Conservation (phyloP, 108 stramenopile genomes). For the Nitzschia sp. region DNA sequence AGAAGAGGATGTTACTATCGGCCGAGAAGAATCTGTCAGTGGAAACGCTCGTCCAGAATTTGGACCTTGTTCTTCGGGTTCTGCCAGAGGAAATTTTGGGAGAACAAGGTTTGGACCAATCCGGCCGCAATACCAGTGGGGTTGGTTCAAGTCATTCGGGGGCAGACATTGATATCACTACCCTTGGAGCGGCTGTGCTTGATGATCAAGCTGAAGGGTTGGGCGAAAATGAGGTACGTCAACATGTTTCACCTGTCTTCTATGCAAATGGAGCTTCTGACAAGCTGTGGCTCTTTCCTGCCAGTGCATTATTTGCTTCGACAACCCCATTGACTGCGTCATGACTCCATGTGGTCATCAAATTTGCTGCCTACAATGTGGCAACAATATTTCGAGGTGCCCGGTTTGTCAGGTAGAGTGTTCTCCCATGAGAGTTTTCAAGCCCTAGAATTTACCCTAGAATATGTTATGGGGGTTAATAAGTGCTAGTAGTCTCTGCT, state of each 20-base stretch:
- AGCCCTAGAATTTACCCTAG: slow-evolving; percentile 45
- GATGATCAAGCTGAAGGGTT: slow-evolving; percentile 10
- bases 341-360: slow-evolving; percentile 83
- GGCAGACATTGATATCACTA: background rate
- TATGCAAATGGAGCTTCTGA: background rate
- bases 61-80: slow-evolving; percentile 45
- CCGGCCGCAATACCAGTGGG: background rate
- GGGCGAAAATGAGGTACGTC: slow-evolving; percentile 18
- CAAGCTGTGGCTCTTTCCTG: background rate
- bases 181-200: background rate
- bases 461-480: too few relatives aligned
- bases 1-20: slow-evolving; percentile 57
- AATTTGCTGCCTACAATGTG: slow-evolving; percentile 64
- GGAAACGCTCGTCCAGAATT: slow-evolving; percentile 36
- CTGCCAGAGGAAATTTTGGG: slow-evolving; percentile 31
- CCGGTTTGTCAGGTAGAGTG: slow-evolving; percentile 65
- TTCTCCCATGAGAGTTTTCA: slow-evolving; percentile 64
- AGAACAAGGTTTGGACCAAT: slow-evolving; percentile 7
- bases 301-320: slow-evolving; percentile 66
- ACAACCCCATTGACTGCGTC: slow-evolving; percentile 62
- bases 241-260: background rate
- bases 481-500: too few relatives aligned
- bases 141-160: background rate
- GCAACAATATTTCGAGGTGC: slow-evolving; percentile 45
- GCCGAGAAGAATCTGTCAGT: slow-evolving; percentile 59